Evolutionary conservation across 2,329 filamentous ascomycete species (phyloP), one percentile per base, ranked within the genome.

Genomic region (Chalaropsis ovoidea): DNA sequence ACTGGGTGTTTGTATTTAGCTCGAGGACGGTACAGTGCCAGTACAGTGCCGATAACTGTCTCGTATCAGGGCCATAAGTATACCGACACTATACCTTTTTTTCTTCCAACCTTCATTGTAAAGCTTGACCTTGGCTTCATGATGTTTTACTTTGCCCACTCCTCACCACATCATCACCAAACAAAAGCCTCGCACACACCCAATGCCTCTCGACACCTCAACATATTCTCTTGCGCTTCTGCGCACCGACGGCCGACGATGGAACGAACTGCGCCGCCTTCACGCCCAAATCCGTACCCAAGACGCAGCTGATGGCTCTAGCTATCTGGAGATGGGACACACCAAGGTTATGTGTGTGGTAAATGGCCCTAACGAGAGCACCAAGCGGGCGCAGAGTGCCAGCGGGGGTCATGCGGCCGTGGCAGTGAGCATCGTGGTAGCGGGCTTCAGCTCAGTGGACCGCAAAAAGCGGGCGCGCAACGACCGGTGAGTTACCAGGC

Each of bases 281-380:
- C 86, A 90, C 73, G 93, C 89, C 61, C 89, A 95, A 76, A 91
- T 99, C 73, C 89, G 88, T 68, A 96, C 91, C 0, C 94, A 96
- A 76, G 87, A 92, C 68, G 88, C 92, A 62, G 91, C 92, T 65
- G 94, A 97, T 71, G 94, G 94, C 43, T 95, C 89, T 56, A 90
- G 88, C 68, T 96, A 96, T 76, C 85, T 97, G 67, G 90, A 96
- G 74, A 95, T 95, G 87, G 94, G 94, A 71, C 95, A 97, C 77
- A 99, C 94, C 24, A 94, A 96, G 74, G 87, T 99, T 70, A 89
- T 97, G 77, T 96, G 93, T 76, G 90, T 92, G 27, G 86, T 99
- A 61, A 85, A 86, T 1, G 94, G 94, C 0, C 94, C 94, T 0
- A 85, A 83, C 45, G 94, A 99, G 73, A 71, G 54, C 45, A 64